These are phyloP conservation scores for Cucumis melo DNA, from an alignment of 306 rosid species.

Conservation along the genomic window DNA sequence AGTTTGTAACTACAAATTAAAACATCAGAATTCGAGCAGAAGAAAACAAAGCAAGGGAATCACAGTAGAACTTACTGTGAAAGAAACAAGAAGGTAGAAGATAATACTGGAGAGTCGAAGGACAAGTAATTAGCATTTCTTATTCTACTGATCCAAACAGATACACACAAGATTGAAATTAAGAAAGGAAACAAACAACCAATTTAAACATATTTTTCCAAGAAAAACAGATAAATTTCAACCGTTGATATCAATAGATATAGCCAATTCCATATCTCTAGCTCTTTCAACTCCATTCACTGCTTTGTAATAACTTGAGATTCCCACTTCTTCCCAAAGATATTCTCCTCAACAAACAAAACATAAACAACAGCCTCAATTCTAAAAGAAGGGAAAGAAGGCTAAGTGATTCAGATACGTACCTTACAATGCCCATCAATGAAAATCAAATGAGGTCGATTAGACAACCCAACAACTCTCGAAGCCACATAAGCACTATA, in stretches of 20 bases:
- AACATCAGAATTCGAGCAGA: too few relatives aligned
- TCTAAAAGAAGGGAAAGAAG: not conserved
- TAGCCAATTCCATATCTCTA: not conserved
- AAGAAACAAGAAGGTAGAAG: too few relatives aligned
- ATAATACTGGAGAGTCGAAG: too few relatives aligned
- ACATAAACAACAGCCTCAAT: not conserved
- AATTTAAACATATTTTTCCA: not conserved
- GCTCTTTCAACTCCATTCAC: not conserved
- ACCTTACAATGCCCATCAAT: constrained; percentile 89
- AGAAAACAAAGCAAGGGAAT: too few relatives aligned
- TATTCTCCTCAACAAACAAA: not conserved
- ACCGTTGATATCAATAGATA: not conserved
- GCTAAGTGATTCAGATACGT: constrained; percentile 6
- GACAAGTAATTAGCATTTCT: too few relatives aligned
- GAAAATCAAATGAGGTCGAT: constrained; percentile 73
- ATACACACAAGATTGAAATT: too few relatives aligned
- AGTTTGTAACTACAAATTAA: too few relatives aligned
- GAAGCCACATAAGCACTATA: constrained; percentile 88
- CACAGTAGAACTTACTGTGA: too few relatives aligned
- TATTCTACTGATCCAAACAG: too few relatives aligned
- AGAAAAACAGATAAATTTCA: not conserved
- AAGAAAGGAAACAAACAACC: not conserved
- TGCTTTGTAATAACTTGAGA: not conserved
- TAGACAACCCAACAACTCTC: constrained; percentile 65
- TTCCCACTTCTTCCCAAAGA: not conserved